Evolutionary conservation across 2,329 filamentous ascomycete species (phyloP), one percentile per base, ranked within the genome.

Genomic region (Colletotrichum sp.): DNA sequence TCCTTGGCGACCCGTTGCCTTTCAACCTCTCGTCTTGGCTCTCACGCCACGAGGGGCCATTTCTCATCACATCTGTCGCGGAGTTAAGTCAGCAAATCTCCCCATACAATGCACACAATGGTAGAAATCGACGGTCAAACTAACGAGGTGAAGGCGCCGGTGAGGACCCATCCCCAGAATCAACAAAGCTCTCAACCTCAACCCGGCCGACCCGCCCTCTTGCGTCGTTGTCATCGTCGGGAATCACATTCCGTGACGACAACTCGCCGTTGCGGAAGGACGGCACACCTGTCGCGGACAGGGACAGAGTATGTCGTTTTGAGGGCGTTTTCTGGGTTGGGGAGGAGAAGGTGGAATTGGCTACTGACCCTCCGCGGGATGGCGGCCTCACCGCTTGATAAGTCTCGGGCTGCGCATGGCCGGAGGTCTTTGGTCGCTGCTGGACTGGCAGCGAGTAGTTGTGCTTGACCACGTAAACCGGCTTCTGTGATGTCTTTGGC

Each of bases 61-160:
- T 58, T 70, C 73, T 76, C 73, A 76, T 72, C 59, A 77, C 75
- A 69, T 77, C 75, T 77, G 14, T 14, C 5, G 2, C 13, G 2
- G 21, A n/a, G 5, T 3, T 5, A 28, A 10, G 69, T 75, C 24
- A 73, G 74, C 62, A 32, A 43, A 5, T 13, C 13, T 9, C 1
- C 2, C n/a, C 2, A 8, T 24, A 5, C 7, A 26, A 7, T 7
- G 1, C 6, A 61, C 43, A 58, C 5, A 34, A 16, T 56, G 65
- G 58, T 61, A 69, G 69, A 59, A 78, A 71, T 66, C 74, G 62
- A 73, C 52, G 72, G 62, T 67, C 75, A 73, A 69, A 81, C 81
- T 80, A 73, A 81, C 81, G 78, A 69, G 80, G 79, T 43, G 78
- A 79, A 30, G 79, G 78, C 52, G 74, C 69, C 52, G 74, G 71